A percentile compares a stretch with the other conserved stretches of the same genome.
These are phyloP conservation scores for Botrytis byssoidea DNA, from an alignment of 2,329 filamentous ascomycete species.

Conservation along the genomic window DNA sequence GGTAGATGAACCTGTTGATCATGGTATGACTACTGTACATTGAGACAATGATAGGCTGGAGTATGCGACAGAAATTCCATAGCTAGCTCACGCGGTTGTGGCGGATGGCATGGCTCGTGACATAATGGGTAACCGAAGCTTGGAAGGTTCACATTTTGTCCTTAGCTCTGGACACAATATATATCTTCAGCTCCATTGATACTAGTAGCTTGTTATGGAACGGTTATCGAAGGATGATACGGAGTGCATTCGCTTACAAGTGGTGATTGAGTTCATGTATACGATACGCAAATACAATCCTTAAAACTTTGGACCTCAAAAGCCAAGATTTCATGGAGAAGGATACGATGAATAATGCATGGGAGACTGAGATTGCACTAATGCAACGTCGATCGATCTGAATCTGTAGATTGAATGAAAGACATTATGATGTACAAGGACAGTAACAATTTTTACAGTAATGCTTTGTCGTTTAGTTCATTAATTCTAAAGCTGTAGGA, in stretches of 20 bases:
- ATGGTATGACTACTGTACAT: background rate
- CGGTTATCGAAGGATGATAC: background rate
- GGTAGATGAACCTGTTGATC: background rate
- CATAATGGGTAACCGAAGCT: background rate
- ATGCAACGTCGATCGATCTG: background rate
- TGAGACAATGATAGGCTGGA: background rate
- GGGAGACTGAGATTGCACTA: background rate
- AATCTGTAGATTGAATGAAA: background rate
- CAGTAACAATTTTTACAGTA: background rate
- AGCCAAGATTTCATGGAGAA: background rate
- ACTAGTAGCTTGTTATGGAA: background rate
- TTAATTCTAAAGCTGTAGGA: background rate
- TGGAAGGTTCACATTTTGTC: slow-evolving; percentile 1
- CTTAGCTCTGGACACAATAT: background rate
- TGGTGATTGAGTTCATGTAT: background rate
- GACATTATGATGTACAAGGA: background rate
- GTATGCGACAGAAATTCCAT: background rate
- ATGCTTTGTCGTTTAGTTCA: background rate
- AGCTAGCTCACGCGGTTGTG: background rate
- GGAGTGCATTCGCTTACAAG: background rate
- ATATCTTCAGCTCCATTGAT: background rate
- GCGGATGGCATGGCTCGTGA: background rate
- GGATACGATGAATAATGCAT: background rate
- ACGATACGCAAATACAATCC: background rate
- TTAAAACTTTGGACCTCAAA: background rate